These are phyloP conservation scores for Paraconiothyrium sp. DNA, from an alignment of 2,329 filamentous ascomycete genomes.

Conservation along the genomic window DNA sequence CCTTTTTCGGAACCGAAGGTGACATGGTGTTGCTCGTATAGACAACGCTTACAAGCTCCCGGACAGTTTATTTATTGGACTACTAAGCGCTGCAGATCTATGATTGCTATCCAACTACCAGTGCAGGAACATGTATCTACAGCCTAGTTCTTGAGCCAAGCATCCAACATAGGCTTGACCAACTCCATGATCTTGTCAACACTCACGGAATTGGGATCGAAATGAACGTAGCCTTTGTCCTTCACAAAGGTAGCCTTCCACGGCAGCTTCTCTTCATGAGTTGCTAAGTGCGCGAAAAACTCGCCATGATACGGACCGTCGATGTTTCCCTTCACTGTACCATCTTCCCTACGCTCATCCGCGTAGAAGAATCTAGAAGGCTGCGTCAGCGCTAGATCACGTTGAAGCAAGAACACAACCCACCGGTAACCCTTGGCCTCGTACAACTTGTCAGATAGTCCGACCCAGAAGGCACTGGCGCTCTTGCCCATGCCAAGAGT, in stretches of 20 bases:
- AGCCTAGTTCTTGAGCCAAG: background rate
- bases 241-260: conserved; percentile 51
- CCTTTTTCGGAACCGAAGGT: conserved; percentile 41
- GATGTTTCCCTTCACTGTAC: conserved; percentile 39
- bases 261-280: conserved; percentile 35
- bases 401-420: background rate
- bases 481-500: conserved; percentile 7
- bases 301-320: conserved; percentile 48
- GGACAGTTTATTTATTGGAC: no score
- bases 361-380: conserved; percentile 58
- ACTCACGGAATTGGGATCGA: conserved; percentile 8
- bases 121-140: no score
- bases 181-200: background rate
- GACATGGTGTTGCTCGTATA: conserved; percentile 41
- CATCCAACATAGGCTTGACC: background rate
- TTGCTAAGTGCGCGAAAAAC: conserved; percentile 45
- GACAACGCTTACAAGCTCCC: background rate
- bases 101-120: no score
- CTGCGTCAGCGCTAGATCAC: background rate
- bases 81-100: no score
- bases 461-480: conserved; percentile 4
- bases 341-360: conserved; percentile 58
- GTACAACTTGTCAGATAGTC: background rate
- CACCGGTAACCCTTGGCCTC: conserved; percentile 10
- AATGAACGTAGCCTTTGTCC: conserved; percentile 44